These are phyloP conservation scores for Endotrypanum monterogeii DNA, from an alignment of 208 protist genomes.

Conservation along the genomic window DNA sequence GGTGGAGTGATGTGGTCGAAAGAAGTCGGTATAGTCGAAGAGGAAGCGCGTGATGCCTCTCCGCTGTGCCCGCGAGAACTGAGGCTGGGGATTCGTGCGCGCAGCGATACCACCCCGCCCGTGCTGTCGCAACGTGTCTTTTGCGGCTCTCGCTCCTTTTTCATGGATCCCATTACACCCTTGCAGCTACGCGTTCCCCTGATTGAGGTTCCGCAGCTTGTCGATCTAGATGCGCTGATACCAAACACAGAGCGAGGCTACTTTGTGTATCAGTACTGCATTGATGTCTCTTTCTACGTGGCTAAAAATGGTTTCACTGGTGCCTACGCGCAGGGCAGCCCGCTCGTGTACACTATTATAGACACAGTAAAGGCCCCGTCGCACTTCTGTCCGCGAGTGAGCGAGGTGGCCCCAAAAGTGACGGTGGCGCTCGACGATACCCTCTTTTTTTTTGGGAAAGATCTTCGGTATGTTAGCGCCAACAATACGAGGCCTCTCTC, in stretches of 20 bases:
- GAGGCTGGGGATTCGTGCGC: not conserved
- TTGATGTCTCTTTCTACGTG: slow-evolving; percentile 34
- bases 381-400: slow-evolving; percentile 19
- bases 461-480: slow-evolving; percentile 31
- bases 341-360: slow-evolving; percentile 37
- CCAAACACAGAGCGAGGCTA: slow-evolving; percentile 16
- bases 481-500: slow-evolving; percentile 8
- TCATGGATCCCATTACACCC: slow-evolving; percentile 41
- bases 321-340: slow-evolving; percentile 19
- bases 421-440: slow-evolving; percentile 21
- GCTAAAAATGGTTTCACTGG: slow-evolving; percentile 4
- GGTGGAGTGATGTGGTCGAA: not conserved
- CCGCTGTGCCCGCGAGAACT: not conserved
- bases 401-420: not conserved
- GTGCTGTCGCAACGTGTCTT: slow-evolving; percentile 24
- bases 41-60: not conserved
- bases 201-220: slow-evolving; percentile 23
- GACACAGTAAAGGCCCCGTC: slow-evolving; percentile 27
- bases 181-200: slow-evolving; percentile 46
- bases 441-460: slow-evolving; percentile 23
- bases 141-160: slow-evolving; percentile 47
- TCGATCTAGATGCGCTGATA: slow-evolving; percentile 28
- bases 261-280: slow-evolving; percentile 48
- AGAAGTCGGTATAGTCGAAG: not conserved
- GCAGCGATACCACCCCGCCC: not conserved